A percentile compares a stretch with the other conserved stretches of the same genome.
These are phyloP conservation scores for Coffea canephora DNA, from an alignment of 257 asterid genomes.

Conservation along the genomic window DNA sequence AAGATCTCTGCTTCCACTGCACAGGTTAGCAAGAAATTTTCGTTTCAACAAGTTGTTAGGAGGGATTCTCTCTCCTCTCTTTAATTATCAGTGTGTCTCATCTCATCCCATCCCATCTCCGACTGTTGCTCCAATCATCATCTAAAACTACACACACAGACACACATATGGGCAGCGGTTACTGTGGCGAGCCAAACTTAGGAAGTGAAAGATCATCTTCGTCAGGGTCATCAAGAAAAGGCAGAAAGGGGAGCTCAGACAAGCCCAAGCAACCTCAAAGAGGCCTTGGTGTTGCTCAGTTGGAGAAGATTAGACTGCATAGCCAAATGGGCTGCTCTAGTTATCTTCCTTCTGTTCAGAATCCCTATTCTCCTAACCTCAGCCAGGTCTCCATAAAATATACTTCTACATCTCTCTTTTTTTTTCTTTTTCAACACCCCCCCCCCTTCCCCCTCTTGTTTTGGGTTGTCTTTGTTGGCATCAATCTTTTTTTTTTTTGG, in stretches of 20 bases:
- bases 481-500: neutral
- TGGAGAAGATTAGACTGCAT: constrained; percentile 86
- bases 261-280: constrained; percentile 90
- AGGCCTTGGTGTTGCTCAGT: constrained; percentile 93
- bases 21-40: neutral
- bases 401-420: neutral
- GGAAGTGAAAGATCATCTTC: constrained; percentile 45
- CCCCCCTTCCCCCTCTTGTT: neutral
- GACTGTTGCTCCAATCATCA: neutral
- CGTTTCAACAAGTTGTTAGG: neutral
- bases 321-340: constrained; percentile 53
- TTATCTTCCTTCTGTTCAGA: constrained; percentile 43
- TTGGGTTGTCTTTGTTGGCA: neutral
- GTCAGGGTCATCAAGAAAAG: constrained; percentile 54
- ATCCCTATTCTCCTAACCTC: constrained; percentile 41
- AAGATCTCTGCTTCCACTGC: constrained; percentile 38
- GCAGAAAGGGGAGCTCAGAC: constrained; percentile 60
- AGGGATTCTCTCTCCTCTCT: constrained; percentile 3
- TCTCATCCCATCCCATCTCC: neutral
- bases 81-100: neutral
- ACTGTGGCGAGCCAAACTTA: constrained; percentile 51
- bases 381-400: constrained; percentile 38
- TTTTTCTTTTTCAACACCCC: neutral
- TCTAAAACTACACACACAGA: neutral
- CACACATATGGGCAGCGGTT: constrained; percentile 58